These are phyloP conservation scores for Pyricularia sp. DNA, from an alignment of 2,329 filamentous ascomycete genomes.

Conservation along the genomic window DNA sequence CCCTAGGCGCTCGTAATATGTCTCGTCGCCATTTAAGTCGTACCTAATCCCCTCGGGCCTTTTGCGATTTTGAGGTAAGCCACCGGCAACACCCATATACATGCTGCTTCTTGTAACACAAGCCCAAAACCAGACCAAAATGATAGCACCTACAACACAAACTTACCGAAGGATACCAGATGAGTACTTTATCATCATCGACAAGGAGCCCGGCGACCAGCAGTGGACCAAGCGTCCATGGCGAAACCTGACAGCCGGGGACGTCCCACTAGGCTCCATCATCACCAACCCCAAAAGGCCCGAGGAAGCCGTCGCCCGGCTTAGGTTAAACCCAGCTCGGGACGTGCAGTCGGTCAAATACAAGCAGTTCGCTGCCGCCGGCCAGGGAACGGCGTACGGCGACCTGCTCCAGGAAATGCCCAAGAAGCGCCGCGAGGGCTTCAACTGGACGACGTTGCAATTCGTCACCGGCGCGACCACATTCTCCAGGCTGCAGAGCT, in stretches of 20 bases:
- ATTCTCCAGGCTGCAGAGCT: neutral
- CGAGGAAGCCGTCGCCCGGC: neutral
- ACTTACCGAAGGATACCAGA: neutral
- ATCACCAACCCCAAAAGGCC: neutral
- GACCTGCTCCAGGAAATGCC: neutral
- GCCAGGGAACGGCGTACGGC: neutral
- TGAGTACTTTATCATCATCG: neutral
- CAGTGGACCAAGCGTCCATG: neutral
- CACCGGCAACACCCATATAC: neutral
- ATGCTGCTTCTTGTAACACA: neutral
- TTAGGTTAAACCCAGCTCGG: neutral
- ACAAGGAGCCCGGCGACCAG: neutral
- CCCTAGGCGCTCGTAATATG: neutral
- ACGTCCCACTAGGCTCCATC: neutral
- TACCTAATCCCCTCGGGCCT: neutral
- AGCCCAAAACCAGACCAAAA: neutral
- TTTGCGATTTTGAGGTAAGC: neutral
- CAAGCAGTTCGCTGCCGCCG: neutral
- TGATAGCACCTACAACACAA: neutral
- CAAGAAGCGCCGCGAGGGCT: neutral
- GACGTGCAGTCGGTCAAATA: neutral
- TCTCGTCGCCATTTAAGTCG: neutral
- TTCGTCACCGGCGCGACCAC: neutral
- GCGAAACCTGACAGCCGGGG: neutral
- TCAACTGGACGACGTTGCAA: neutral